Evolutionary conservation across 371 early-diverging fungal genomes (phyloP).

Genomic region (Mucor mucedo): DNA sequence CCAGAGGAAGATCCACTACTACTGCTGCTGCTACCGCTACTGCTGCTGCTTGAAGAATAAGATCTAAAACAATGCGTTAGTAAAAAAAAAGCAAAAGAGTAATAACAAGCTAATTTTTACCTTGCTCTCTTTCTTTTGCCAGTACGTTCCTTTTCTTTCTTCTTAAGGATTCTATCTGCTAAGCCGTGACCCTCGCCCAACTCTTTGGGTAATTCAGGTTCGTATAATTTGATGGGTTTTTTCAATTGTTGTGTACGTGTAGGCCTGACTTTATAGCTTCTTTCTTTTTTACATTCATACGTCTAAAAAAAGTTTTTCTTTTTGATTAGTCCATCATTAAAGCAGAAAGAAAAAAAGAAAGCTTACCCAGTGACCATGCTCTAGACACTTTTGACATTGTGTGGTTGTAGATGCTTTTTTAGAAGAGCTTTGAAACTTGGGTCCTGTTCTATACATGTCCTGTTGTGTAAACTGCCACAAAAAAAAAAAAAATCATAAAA

Average conservation of each 20-base stretch:
- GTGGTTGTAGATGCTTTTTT: conserved; percentile 58
- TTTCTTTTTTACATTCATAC: conserved; percentile 60
- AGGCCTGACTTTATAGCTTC: conserved; percentile 60
- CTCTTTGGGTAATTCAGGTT: conserved; percentile 59
- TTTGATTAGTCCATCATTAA: background rate
- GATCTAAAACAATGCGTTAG: conserved; percentile 3
- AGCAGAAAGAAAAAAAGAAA: background rate
- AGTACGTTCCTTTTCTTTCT: conserved; percentile 45
- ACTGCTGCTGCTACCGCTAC: too few species aligned
- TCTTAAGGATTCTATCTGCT: conserved; percentile 60
- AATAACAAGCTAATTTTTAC: conserved; percentile 1
- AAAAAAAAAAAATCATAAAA: background rate
- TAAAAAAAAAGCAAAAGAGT: background rate
- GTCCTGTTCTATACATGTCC: conserved; percentile 45
- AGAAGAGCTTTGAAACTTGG: conserved; percentile 33
- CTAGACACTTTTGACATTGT: conserved; percentile 67
- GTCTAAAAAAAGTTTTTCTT: conserved; percentile 37
- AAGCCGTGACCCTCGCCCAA: conserved; percentile 58
- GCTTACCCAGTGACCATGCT: conserved; percentile 64
- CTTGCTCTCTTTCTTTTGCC: conserved; percentile 23
- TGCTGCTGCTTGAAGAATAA: background rate
- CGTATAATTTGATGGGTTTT: conserved; percentile 58
- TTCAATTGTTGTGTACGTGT: conserved; percentile 69
- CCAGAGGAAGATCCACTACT: conserved; percentile 12
- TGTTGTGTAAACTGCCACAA: too few species aligned